These are phyloP conservation scores for Pecoramyces ruminantium DNA, from an alignment of 192 early-diverging fungal species.

Conservation along the genomic window DNA sequence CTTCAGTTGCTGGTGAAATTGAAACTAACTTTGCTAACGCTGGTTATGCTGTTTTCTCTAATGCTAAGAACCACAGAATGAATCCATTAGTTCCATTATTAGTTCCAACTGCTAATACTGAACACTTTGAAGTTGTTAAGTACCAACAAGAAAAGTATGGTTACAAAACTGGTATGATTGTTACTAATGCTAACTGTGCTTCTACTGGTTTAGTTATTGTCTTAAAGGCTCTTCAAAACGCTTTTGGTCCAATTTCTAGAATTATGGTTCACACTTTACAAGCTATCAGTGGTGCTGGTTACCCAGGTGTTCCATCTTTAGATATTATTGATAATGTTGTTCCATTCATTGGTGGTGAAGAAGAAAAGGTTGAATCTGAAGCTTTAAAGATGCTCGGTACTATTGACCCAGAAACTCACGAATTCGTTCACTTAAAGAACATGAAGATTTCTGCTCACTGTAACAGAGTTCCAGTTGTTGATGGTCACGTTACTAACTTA, in stretches of 20 bases:
- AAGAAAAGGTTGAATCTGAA: conserved; percentile 94
- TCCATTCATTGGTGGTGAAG: conserved; percentile 86
- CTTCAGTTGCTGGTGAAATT: conserved; percentile 83
- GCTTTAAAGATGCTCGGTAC: conserved; percentile 78
- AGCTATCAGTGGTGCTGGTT: conserved; percentile 93
- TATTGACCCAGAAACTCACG: conserved; percentile 17
- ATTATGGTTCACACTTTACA: conserved; percentile 85
- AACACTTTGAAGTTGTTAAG: conserved; percentile 67
- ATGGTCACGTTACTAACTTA: conserved; percentile 87
- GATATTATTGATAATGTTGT: conserved; percentile 95
- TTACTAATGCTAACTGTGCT: conserved; percentile 98
- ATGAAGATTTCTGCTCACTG: conserved; percentile 84
- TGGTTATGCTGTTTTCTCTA: conserved; percentile 83
- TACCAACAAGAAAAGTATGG: conserved; percentile 45
- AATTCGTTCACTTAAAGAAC: conserved; percentile 25
- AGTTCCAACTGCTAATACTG: conserved; percentile 80
- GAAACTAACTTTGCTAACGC: conserved; percentile 77
- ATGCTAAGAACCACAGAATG: conserved; percentile 94
- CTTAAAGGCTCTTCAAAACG: conserved; percentile 53
- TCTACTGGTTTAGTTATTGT: conserved; percentile 88
- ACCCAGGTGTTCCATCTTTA: conserved; percentile 85
- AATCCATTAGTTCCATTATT: conserved; percentile 75
- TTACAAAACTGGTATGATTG: conserved; percentile 48
- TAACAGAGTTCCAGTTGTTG: conserved; percentile 90
- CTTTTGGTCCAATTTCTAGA: conserved; percentile 67